phyloP scores from a whole-genome alignment of 305 asterid species.

The Fraxinus paxiana region DNA sequence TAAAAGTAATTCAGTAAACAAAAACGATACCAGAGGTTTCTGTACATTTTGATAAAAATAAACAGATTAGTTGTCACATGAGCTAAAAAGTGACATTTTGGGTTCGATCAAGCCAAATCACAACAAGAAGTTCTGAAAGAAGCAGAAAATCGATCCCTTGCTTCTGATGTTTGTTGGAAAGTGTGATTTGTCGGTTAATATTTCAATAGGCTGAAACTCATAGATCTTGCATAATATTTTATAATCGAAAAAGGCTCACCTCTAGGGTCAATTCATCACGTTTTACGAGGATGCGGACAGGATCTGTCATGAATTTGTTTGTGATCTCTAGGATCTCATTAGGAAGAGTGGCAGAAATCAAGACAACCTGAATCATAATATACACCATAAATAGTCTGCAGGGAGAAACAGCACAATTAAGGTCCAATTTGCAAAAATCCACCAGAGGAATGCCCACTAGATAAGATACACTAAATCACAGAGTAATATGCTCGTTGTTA shows the following conservation, averaged over 20 bases:
- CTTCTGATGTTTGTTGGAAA: neutral
- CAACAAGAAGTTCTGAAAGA: neutral
- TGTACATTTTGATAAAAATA: neutral
- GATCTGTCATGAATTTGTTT: constrained; percentile 96
- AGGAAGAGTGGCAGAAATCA: constrained; percentile 94
- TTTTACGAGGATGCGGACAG: constrained; percentile 91
- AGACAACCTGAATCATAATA: constrained; percentile 56
- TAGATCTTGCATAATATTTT: neutral
- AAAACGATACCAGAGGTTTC: constrained; percentile 1
- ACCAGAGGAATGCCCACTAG: neutral
- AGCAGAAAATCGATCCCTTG: neutral
- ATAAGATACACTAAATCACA: neutral
- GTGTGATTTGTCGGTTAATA: neutral
- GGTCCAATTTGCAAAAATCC: neutral
- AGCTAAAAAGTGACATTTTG: constrained; percentile 2
- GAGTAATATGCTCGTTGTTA: neutral
- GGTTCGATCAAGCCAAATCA: neutral
- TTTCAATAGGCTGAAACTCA: neutral
- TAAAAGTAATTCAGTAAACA: neutral
- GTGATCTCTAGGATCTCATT: constrained; percentile 94
- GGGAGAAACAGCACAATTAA: constrained; percentile 9
- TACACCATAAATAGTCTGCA: constrained; percentile 9
- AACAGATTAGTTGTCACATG: neutral
- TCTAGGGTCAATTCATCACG: constrained; percentile 99
- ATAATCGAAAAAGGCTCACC: constrained; percentile 37